A percentile compares a stretch with the other conserved stretches of the same genome.
phyloP scores from a whole-genome alignment of 2,329 filamentous ascomycete species.

The Periconia macrospinosa region DNA sequence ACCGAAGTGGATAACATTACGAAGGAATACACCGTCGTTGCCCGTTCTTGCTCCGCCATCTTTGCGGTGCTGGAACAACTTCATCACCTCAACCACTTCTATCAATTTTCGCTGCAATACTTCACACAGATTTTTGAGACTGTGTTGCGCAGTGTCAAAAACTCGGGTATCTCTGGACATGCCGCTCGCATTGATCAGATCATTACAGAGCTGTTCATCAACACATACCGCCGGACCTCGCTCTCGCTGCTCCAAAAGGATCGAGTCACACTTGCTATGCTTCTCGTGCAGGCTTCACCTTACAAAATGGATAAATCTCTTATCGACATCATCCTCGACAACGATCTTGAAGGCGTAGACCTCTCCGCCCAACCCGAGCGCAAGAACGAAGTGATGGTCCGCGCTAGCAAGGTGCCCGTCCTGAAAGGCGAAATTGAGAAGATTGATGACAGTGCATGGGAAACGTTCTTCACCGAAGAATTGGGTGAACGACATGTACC shows the following conservation, averaged over 20 bases:
- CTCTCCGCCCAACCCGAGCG: slow-evolving; percentile 69
- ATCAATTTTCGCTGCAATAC: slow-evolving; percentile 98
- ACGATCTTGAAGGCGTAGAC: slow-evolving; percentile 73
- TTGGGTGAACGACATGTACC: slow-evolving; percentile 84
- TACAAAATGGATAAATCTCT: slow-evolving; percentile 91
- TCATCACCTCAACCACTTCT: slow-evolving; percentile 98
- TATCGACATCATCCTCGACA: slow-evolving; percentile 84
- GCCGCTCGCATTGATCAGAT: slow-evolving; percentile 84
- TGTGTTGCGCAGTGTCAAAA: slow-evolving; percentile 80
- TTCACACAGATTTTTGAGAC: slow-evolving; percentile 97
- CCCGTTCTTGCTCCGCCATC: slow-evolving; percentile 92
- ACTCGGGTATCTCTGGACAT: slow-evolving; percentile 73
- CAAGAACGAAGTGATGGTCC: slow-evolving; percentile 68
- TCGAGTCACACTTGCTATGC: slow-evolving; percentile 88
- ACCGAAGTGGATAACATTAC: slow-evolving; percentile 96
- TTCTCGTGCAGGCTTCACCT: slow-evolving; percentile 93
- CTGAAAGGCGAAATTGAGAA: slow-evolving; percentile 73
- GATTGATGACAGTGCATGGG: slow-evolving; percentile 69
- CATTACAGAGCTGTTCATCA: slow-evolving; percentile 86
- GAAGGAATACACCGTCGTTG: slow-evolving; percentile 89
- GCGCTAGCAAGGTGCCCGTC: slow-evolving; percentile 68
- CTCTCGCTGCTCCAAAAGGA: slow-evolving; percentile 91
- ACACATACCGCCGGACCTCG: slow-evolving; percentile 90
- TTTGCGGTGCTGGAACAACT: slow-evolving; percentile 96
- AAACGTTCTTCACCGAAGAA: slow-evolving; percentile 81